A percentile compares a stretch with the other conserved stretches of the same genome.
Evolutionary conservation across 768 basidiomycete species (phyloP).

Genomic region (Amanita brunnescens): DNA sequence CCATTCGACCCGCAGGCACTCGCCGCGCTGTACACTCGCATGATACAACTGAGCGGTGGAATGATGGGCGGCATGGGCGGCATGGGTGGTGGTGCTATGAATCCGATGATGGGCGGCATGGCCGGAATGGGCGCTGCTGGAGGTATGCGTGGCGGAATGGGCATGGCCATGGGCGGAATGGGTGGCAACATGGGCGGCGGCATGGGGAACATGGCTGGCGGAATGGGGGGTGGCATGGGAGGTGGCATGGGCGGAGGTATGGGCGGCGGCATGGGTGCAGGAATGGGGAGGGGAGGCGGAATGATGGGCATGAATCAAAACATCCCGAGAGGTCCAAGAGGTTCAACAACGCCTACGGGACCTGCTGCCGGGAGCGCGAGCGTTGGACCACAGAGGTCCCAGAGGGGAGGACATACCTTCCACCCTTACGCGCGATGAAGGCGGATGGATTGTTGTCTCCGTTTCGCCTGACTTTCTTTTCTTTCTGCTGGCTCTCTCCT

Average conservation of each 20-base stretch:
- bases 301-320: slow-evolving; percentile 44
- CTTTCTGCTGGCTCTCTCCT: no score
- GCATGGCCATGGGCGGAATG: slow-evolving; percentile 21
- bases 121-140: slow-evolving; percentile 26
- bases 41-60: slow-evolving; percentile 71
- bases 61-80: slow-evolving; percentile 47
- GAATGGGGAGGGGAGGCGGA: slow-evolving; percentile 32
- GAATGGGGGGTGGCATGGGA: slow-evolving; percentile 26
- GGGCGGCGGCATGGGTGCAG: slow-evolving; percentile 29
- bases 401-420: slow-evolving; percentile 73
- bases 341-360: slow-evolving; percentile 33
- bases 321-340: slow-evolving; percentile 59
- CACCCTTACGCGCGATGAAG: slow-evolving; percentile 72
- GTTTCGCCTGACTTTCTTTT: no score
- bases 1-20: slow-evolving; percentile 91
- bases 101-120: slow-evolving; percentile 34
- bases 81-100: slow-evolving; percentile 16
- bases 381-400: slow-evolving; percentile 67
- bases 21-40: slow-evolving; percentile 88
- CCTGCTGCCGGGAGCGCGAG: slow-evolving; percentile 34
- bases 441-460: slow-evolving; percentile 3
- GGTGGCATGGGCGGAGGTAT: slow-evolving; percentile 18
- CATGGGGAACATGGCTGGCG: slow-evolving; percentile 29
- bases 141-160: slow-evolving; percentile 33
- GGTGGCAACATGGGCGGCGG: slow-evolving; percentile 21